Evolutionary conservation across 2,329 filamentous ascomycete species (phyloP).

Genomic region (Phaeophleospora eucalypticola): DNA sequence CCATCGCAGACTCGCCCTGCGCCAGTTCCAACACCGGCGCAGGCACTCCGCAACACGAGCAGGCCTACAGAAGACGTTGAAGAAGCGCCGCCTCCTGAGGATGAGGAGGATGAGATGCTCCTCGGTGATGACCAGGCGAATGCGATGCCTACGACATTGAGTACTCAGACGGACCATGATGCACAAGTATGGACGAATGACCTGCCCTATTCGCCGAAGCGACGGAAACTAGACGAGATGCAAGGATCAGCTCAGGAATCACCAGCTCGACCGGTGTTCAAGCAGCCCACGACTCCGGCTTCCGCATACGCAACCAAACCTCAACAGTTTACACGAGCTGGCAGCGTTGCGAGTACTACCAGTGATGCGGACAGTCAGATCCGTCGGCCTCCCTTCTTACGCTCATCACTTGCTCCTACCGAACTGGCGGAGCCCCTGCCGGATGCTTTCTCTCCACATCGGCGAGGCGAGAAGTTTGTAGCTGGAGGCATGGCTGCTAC

Average conservation of each 20-base stretch:
- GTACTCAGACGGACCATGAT: background rate
- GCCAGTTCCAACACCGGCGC: constrained; percentile 10
- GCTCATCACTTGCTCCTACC: constrained; percentile 31
- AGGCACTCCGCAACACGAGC: constrained; percentile 14
- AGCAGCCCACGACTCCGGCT: constrained; percentile 17
- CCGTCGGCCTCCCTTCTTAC: constrained; percentile 38
- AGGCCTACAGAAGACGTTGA: constrained; percentile 25
- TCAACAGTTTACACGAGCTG: constrained; percentile 13
- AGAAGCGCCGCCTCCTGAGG: constrained; percentile 15
- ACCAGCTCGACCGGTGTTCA: constrained; percentile 18
- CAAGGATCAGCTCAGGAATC: constrained; percentile 2
- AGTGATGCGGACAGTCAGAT: constrained; percentile 6
- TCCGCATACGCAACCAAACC: constrained; percentile 9
- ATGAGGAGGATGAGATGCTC: constrained; percentile 29
- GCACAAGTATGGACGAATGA: constrained; percentile 7
- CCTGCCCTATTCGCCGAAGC: constrained; percentile 28
- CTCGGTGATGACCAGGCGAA: constrained; percentile 14
- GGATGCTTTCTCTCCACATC: constrained; percentile 52
- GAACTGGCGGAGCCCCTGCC: constrained; percentile 40
- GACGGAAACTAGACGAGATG: constrained; percentile 24
- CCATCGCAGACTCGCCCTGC: constrained; percentile 10
- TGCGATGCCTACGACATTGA: constrained; percentile 16
- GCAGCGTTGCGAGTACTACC: constrained; percentile 11
- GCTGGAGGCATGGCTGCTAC: constrained; percentile 48
- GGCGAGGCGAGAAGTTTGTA: constrained; percentile 48